Percentiles rank a stretch among this genome's conserved stretches.
Conservation (phyloP, 192 early-diverging fungal species). For the Backusella sp. region DNA sequence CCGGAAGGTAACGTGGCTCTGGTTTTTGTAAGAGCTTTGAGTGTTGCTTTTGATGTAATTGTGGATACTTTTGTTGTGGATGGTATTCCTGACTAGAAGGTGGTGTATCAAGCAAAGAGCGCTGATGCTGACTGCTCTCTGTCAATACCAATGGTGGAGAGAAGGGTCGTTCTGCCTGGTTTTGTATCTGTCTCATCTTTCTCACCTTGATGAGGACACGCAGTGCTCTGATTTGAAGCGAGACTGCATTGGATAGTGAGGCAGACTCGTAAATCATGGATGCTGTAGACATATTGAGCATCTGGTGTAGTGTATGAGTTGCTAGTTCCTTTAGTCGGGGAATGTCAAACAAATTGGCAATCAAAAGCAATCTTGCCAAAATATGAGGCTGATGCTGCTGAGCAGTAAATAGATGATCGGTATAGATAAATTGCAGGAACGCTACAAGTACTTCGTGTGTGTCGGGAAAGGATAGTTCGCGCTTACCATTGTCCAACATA, state of each 20-base stretch:
- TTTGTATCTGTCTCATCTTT: conserved; percentile 39
- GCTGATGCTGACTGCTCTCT: background rate
- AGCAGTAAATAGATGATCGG: conserved; percentile 59
- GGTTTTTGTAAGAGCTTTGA: background rate
- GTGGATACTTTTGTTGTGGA: conserved; percentile 30
- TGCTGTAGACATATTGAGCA: conserved; percentile 57
- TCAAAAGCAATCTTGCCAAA: conserved; percentile 57
- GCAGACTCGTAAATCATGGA: conserved; percentile 69
- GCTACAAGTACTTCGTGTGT: conserved; percentile 52
- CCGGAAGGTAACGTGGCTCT: background rate
- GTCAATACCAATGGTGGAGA: background rate
- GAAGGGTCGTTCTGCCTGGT: background rate
- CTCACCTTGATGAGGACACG: conserved; percentile 55
- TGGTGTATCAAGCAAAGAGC: background rate
- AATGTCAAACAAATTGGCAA: conserved; percentile 60
- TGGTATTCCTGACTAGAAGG: background rate
- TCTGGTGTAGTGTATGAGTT: conserved; percentile 58
- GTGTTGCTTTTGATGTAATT: conserved; percentile 39
- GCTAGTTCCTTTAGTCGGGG: conserved; percentile 56
- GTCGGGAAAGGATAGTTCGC: conserved; percentile 38
- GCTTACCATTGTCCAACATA: background rate
- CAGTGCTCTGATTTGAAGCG: conserved; percentile 57
- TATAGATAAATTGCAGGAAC: conserved; percentile 68
- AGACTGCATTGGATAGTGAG: conserved; percentile 57
- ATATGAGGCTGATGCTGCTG: conserved; percentile 65